These are phyloP conservation scores for Globisporangium mamillatum DNA, from an alignment of 352 stramenopile species.

Conservation along the genomic window DNA sequence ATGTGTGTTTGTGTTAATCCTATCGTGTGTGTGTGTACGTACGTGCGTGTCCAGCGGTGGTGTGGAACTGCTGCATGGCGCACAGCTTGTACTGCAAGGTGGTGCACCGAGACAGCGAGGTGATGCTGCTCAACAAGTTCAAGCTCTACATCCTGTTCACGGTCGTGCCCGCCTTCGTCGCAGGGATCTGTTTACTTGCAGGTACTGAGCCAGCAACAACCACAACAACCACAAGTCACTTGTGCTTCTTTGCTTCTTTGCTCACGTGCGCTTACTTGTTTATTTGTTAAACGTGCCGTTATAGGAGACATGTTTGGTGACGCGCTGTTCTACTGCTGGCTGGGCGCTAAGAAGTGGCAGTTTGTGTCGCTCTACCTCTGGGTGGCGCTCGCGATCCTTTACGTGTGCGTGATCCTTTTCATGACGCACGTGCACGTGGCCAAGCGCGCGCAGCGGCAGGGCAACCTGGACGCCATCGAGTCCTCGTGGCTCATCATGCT, in stretches of 20 bases:
- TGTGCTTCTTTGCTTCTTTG: neutral
- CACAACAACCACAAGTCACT: constrained; percentile 2
- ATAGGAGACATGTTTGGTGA: constrained; percentile 27
- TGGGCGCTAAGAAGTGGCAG: constrained; percentile 42
- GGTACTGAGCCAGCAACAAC: constrained; percentile 14
- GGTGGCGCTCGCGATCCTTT: constrained; percentile 56
- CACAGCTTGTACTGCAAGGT: constrained; percentile 74
- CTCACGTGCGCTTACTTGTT: neutral
- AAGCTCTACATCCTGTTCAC: constrained; percentile 54
- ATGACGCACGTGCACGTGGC: constrained; percentile 58
- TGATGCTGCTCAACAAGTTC: constrained; percentile 52
- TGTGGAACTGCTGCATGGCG: constrained; percentile 70
- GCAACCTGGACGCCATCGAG: constrained; percentile 63
- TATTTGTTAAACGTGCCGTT: neutral
- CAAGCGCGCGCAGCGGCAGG: constrained; percentile 32
- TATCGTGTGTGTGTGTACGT: neutral
- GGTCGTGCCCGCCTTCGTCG: constrained; percentile 37
- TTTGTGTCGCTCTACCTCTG: constrained; percentile 65
- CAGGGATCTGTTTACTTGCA: constrained; percentile 35
- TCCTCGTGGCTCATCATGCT: constrained; percentile 58
- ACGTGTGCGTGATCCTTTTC: constrained; percentile 66
- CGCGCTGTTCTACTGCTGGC: constrained; percentile 81
- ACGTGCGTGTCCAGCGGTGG: constrained; percentile 28
- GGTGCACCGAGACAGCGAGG: constrained; percentile 63
- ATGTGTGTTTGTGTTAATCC: neutral